phyloP scores from a whole-genome alignment of 108 stramenopile species.

The Phaeodactylum tricornutum region DNA sequence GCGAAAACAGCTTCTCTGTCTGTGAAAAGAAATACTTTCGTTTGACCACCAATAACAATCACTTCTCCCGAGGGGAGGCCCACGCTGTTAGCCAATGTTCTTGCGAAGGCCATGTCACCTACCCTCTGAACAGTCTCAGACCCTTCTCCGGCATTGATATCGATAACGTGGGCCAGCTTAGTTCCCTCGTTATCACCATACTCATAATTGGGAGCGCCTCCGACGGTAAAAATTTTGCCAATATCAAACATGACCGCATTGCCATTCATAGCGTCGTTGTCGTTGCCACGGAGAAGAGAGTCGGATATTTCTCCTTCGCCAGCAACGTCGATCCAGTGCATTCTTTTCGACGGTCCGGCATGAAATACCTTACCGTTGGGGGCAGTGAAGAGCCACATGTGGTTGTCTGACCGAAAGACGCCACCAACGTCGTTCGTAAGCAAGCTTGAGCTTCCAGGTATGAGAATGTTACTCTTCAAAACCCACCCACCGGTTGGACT shows the following conservation, averaged over 20 bases:
- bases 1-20: neutral
- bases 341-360: neutral
- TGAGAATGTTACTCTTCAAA: neutral
- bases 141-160: neutral
- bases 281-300: neutral
- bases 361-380: neutral
- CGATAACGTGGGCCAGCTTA: neutral
- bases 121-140: neutral
- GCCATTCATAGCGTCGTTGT: neutral
- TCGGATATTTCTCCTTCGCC: neutral
- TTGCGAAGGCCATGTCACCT: neutral
- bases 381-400: neutral
- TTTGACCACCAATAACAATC: neutral
- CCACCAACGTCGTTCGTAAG: neutral
- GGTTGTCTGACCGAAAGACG: neutral
- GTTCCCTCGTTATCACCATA: neutral
- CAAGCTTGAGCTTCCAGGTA: neutral
- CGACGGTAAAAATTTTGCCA: neutral
- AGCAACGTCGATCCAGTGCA: neutral
- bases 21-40: neutral
- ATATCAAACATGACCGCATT: conserved; percentile 5
- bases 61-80: neutral
- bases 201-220: neutral
- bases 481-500: neutral
- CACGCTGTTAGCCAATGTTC: neutral